phyloP scores from a whole-genome alignment of 2,329 filamentous ascomycete species.

The Aspergillus brasiliensis region DNA sequence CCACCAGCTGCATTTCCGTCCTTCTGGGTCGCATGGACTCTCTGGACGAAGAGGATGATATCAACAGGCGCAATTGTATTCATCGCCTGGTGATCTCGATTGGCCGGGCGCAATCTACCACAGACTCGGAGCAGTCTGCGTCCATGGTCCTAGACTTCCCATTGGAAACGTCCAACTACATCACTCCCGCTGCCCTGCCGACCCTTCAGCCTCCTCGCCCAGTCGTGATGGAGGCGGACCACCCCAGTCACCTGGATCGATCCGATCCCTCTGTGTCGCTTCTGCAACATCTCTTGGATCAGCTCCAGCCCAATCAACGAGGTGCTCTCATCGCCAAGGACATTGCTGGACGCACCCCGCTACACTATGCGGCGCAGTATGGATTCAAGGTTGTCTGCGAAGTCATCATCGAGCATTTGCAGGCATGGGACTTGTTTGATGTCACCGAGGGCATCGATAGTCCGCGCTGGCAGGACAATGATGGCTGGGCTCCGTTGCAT shows the following conservation, averaged over 20 bases:
- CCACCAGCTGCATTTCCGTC: conserved; percentile 68
- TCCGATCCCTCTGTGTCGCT: conserved; percentile 77
- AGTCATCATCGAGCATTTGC: conserved; percentile 83
- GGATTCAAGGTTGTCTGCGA: conserved; percentile 91
- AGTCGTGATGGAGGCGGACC: conserved; percentile 67
- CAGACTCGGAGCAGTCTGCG: conserved; percentile 54
- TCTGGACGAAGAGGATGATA: conserved; percentile 84
- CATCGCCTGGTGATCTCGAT: conserved; percentile 92
- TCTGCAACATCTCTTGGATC: conserved; percentile 64
- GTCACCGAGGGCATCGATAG: conserved; percentile 84
- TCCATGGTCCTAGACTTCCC: conserved; percentile 54
- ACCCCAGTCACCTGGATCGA: conserved; percentile 60
- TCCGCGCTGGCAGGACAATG: conserved; percentile 84
- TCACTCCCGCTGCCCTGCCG: conserved; percentile 75
- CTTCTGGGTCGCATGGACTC: conserved; percentile 69
- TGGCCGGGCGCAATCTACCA: conserved; percentile 68
- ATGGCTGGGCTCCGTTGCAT: conserved; percentile 88
- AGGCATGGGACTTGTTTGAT: conserved; percentile 84
- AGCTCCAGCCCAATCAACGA: conserved; percentile 68
- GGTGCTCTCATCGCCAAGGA: conserved; percentile 69
- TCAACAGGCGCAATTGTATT: conserved; percentile 91
- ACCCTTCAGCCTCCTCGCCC: conserved; percentile 62
- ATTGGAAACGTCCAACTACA: conserved; percentile 67
- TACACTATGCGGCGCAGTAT: conserved; percentile 94
- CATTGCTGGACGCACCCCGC: conserved; percentile 76